Evolutionary conservation across 495 filamentous ascomycete species (phyloP), one percentile per base, ranked within the genome.

Genomic region (Xanthoparmelia taractica): DNA sequence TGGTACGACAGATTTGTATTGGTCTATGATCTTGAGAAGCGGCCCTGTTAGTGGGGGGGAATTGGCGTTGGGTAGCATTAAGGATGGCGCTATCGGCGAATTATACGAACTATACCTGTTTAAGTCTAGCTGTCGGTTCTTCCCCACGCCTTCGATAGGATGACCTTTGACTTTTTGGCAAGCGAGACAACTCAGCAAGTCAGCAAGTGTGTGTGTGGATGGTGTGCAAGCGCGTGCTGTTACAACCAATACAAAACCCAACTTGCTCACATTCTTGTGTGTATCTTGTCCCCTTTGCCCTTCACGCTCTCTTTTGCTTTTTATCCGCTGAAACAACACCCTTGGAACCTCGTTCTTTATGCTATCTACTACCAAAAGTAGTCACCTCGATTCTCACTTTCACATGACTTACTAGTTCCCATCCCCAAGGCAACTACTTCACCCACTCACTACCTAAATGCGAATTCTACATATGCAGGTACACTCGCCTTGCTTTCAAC

Each of bases 131-230:
- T 6, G 2, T 48, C n/a, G 45, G 45, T n/a, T 48, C 1, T 48
- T 2, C 45, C 45, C 45, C 45, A 20, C 45, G 45, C n/a, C 12
- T n/a, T 36, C n/a, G 45, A 48, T 48, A 25, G n/a, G 45, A 48
- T 48, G 23, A 7, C 6, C 40, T 41, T 23, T 18, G 20, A 0
- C 8, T 3, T 18, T 10, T 8, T 23, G 45, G 18, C 45, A 48
- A 48, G 13, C 45, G 8, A 25, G 45, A 52, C 48, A 52, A 52
- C 48, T 52, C 48, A 52, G 48, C 48, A 52, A 29, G 48, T 29
- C 23, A 29, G 27, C 4, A n/a, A n/a, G 17, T n/a, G 43, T 45
- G 20, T n/a, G n/a, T n/a, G n/a, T n/a, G n/a, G n/a, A n/a, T n/a
- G n/a, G n/a, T n/a, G 4, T 52, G 27, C 48, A 52, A 52, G 48